Percentiles rank a stretch among this genome's conserved stretches.
These are phyloP conservation scores for Onygenales sp. DNA, from an alignment of 2,329 filamentous ascomycete genomes.

Conservation along the genomic window DNA sequence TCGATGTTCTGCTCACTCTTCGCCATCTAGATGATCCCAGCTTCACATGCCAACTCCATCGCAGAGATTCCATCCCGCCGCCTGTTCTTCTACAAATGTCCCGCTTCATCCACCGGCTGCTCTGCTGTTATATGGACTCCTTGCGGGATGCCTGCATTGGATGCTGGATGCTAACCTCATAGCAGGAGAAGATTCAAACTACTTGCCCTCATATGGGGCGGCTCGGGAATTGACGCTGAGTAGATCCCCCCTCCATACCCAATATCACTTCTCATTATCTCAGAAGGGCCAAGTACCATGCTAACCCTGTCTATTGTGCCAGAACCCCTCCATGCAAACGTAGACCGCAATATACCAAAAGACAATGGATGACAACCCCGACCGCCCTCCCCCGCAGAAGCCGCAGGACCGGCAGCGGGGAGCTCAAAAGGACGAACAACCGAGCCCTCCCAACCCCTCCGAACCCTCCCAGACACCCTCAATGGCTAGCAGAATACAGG, in stretches of 20 bases:
- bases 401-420: not conserved
- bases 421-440: not conserved
- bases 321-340: not conserved
- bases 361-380: not conserved
- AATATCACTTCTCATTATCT: not conserved
- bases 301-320: not conserved
- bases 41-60: too few species aligned
- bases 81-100: too few species aligned
- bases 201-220: too few species aligned
- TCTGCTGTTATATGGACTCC: too few species aligned
- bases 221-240: too few species aligned
- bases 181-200: too few species aligned
- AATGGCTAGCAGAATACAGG: conserved; percentile 9
- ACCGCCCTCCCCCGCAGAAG: not conserved
- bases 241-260: not conserved
- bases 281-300: not conserved
- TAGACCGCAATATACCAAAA: not conserved
- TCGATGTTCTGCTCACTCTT: too few species aligned
- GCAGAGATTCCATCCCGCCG: too few species aligned
- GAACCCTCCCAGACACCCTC: not conserved
- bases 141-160: too few species aligned
- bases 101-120: too few species aligned
- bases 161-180: too few species aligned
- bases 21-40: too few species aligned
- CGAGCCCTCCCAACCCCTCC: not conserved